Conservation (phyloP, 768 basidiomycete genomes). For the Heimioporus sp. region DNA sequence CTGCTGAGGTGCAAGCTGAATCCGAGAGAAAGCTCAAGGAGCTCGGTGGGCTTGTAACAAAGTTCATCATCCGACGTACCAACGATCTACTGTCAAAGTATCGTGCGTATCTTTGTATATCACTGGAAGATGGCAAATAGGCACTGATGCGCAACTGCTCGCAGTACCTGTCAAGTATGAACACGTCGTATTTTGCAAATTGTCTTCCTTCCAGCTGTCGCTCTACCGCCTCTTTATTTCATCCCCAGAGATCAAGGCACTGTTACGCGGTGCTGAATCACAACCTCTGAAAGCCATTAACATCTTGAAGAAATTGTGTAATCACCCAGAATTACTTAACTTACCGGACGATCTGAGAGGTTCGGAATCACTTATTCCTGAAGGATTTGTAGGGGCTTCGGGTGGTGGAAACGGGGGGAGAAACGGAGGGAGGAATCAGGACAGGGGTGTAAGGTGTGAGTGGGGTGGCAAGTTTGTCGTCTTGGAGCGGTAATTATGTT, state of each 20-base stretch:
- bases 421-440: slow-evolving; percentile 40
- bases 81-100: slow-evolving; percentile 96
- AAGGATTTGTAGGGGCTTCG: slow-evolving; percentile 65
- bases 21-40: slow-evolving; percentile 91
- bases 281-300: slow-evolving; percentile 97
- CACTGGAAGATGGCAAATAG: background rate
- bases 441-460: slow-evolving; percentile 57
- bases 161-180: slow-evolving; percentile 99
- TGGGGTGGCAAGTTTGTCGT: slow-evolving; percentile 94
- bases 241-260: slow-evolving; percentile 88
- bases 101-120: slow-evolving; percentile 47
- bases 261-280: slow-evolving; percentile 82
- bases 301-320: slow-evolving; percentile 92
- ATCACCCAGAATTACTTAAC: slow-evolving; percentile 89
- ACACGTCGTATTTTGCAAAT: slow-evolving; percentile 91
- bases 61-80: slow-evolving; percentile 93
- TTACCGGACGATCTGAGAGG: slow-evolving; percentile 83
- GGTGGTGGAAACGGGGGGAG: slow-evolving; percentile 23
- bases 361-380: slow-evolving; percentile 77
- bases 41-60: slow-evolving; percentile 80
- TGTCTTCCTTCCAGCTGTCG: slow-evolving; percentile 79
- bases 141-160: slow-evolving; percentile 6
- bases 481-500: slow-evolving; percentile 68
- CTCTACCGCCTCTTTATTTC: slow-evolving; percentile 89
- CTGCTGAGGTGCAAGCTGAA: slow-evolving; percentile 70